A percentile compares a stretch with the other conserved stretches of the same genome.
phyloP scores from a whole-genome alignment of 768 basidiomycete genomes.

The Zangia roseola region DNA sequence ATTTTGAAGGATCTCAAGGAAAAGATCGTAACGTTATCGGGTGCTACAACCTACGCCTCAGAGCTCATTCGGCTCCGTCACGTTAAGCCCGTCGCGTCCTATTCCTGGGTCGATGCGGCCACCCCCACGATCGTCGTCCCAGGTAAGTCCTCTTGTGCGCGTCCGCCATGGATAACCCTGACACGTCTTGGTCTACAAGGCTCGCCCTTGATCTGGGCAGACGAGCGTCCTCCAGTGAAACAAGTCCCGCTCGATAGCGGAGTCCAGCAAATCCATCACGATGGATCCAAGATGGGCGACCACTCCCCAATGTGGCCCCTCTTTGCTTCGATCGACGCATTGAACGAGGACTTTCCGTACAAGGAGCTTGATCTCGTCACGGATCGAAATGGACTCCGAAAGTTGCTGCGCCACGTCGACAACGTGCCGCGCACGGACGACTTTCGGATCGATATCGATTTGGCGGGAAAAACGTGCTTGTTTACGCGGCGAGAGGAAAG shows the following conservation, averaged over 20 bases:
- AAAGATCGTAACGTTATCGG: conserved; percentile 15
- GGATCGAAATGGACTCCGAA: conserved; percentile 65
- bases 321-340: conserved; percentile 55
- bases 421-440: conserved; percentile 25
- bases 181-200: conserved; percentile 37
- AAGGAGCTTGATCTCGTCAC: conserved; percentile 48
- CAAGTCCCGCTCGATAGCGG: conserved; percentile 56
- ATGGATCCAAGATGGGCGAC: conserved; percentile 44
- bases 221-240: conserved; percentile 47
- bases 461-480: conserved; percentile 59
- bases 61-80: conserved; percentile 36
- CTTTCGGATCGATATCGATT: conserved; percentile 71
- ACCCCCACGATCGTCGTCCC: conserved; percentile 53
- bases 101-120: conserved; percentile 47
- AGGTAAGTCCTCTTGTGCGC: conserved; percentile 30
- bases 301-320: conserved; percentile 50
- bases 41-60: conserved; percentile 6
- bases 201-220: conserved; percentile 57
- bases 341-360: conserved; percentile 27
- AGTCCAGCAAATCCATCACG: conserved; percentile 52
- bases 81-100: conserved; percentile 47
- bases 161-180: not conserved
- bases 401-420: conserved; percentile 55
- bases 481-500: conserved; percentile 56
- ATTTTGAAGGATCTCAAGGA: conserved; percentile 22